These are phyloP conservation scores for Teunomyces cretensis DNA, from an alignment of 805 yeast species.

Conservation along the genomic window DNA sequence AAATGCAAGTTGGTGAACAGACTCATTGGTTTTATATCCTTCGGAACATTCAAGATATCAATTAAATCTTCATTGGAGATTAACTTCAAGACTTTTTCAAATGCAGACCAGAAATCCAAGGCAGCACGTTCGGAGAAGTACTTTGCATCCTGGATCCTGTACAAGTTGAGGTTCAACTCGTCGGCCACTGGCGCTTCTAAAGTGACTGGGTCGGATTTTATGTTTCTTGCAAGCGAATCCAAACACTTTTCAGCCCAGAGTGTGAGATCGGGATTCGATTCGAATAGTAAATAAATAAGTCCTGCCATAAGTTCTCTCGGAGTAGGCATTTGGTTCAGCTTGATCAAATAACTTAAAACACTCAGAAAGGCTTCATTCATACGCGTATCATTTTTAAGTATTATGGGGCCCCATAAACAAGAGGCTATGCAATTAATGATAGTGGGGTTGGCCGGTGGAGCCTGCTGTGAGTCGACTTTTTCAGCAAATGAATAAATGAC, in stretches of 20 bases:
- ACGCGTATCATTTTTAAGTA: constrained; percentile 5
- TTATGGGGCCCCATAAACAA: constrained; percentile 9
- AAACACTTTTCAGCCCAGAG: constrained; percentile 45
- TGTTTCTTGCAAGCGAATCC: constrained; percentile 1
- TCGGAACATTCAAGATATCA: constrained; percentile 24
- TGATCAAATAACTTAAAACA: not conserved
- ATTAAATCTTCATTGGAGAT: constrained; percentile 36
- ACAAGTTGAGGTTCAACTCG: constrained; percentile 54
- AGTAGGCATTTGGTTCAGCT: not conserved
- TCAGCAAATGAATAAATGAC: constrained; percentile 7
- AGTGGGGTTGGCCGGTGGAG: not conserved
- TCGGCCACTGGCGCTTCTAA: constrained; percentile 41
- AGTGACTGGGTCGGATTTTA: not conserved
- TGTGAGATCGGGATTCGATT: constrained; percentile 48
- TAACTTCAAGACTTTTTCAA: constrained; percentile 34
- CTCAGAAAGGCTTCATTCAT: constrained; percentile 6
- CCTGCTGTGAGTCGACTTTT: not conserved
- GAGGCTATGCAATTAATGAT: not conserved
- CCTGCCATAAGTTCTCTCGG: constrained; percentile 41
- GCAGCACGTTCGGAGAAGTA: constrained; percentile 45
- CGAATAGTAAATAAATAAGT: constrained; percentile 51
- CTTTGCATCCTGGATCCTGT: constrained; percentile 52
- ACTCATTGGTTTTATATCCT: constrained; percentile 30
- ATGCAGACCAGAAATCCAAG: constrained; percentile 48
- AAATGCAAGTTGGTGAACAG: constrained; percentile 27